Evolutionary conservation across 2,329 filamentous ascomycete genomes (phyloP), one percentile per base, ranked within the genome.

Genomic region (Aspergillus pseudoterreus): DNA sequence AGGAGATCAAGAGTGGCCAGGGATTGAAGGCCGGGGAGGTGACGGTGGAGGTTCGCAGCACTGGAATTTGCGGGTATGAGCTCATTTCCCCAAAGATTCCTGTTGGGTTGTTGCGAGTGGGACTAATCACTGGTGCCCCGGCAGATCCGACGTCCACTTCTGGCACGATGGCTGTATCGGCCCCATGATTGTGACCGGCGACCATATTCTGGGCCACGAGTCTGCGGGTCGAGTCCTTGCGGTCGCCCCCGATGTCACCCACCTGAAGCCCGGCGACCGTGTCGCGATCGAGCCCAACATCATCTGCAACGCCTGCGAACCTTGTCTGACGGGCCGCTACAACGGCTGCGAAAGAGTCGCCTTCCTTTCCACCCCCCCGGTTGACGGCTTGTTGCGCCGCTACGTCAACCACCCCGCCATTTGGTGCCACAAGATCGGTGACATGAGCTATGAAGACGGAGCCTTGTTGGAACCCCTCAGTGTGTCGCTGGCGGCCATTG

Each of bases 161-260:
- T 97, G 92, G 92, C 90, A 95, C 69, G 87, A 88, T 45, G 92
- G 92, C 60, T 89, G 88, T 76, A 97, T 97, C 68, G 92, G 92
- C 24, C 92, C 92, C 61, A 96, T 96, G 92, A 86, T 96, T 57
- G 92, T 97, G 44, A 82, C 82, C 60, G 88, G 82, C 65, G 87
- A 92, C 66, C 92, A 96, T 72, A 91, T 96, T 66, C 85, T 97
- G 17, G 92, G 92, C 60, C 92, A 97, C 78, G 92, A 97, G 76
- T 87, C 91, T 4, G 92, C 92, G 57, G 85, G 78, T 38, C 87
- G 71, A 64, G 74, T 96, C 53, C 81, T 96, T 60, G 88, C 91
- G 14, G 86, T 86, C 48, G 67, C 69, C 2, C 82, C 89, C 38
- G 89, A 87, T 24, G 91, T 96, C 53, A 90, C 79, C 27, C 73